Evolutionary conservation across 2,329 filamentous ascomycete genomes (phyloP).

Genomic region (Didymella segeticola): DNA sequence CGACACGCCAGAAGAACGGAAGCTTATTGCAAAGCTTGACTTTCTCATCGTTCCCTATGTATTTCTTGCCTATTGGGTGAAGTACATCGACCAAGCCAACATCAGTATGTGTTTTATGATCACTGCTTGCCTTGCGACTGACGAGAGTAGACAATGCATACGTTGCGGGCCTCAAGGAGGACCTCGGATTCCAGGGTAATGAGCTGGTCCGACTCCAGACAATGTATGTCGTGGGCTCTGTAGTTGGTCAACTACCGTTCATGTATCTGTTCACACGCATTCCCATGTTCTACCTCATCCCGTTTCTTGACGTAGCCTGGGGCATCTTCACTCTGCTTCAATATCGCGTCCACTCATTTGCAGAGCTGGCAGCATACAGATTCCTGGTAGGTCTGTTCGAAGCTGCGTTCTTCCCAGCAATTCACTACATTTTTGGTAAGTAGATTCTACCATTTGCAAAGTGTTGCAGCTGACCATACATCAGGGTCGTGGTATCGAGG

Average conservation of each 20-base stretch:
- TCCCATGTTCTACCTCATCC: slow-evolving; percentile 60
- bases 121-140: background rate
- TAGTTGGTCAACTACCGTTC: slow-evolving; percentile 60
- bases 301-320: slow-evolving; percentile 61
- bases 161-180: slow-evolving; percentile 61
- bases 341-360: slow-evolving; percentile 57
- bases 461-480: background rate
- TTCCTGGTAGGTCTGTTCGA: slow-evolving; percentile 64
- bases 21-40: slow-evolving; percentile 63
- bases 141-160: slow-evolving; percentile 60
- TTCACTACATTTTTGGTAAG: slow-evolving; percentile 38
- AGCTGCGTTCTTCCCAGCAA: slow-evolving; percentile 51
- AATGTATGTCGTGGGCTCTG: slow-evolving; percentile 59
- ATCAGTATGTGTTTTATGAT: slow-evolving; percentile 51
- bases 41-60: slow-evolving; percentile 63
- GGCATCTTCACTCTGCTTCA: slow-evolving; percentile 64
- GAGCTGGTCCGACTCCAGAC: slow-evolving; percentile 64
- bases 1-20: slow-evolving; percentile 59
- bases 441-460: background rate
- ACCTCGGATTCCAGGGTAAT: slow-evolving; percentile 60
- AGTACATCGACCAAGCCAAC: slow-evolving; percentile 62
- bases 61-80: slow-evolving; percentile 48
- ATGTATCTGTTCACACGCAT: slow-evolving; percentile 56
- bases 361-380: slow-evolving; percentile 60
- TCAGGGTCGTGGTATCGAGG: slow-evolving; percentile 59